These are phyloP conservation scores for Microdochium paspali DNA, from an alignment of 2,329 filamentous ascomycete genomes.

Conservation along the genomic window DNA sequence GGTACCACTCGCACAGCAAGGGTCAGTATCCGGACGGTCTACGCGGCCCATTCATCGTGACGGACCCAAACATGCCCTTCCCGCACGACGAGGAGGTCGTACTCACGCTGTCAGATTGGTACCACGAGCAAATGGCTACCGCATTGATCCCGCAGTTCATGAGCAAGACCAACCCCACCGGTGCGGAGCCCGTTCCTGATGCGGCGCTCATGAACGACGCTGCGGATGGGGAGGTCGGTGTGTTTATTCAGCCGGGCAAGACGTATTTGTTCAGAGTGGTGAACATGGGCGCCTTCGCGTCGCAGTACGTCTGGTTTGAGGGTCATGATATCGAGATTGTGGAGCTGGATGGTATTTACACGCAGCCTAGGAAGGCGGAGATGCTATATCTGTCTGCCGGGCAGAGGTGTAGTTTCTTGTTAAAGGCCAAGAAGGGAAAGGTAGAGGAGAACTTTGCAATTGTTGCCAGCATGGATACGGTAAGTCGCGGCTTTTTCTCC, in stretches of 20 bases:
- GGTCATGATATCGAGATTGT: conserved; percentile 62
- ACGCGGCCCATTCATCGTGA: conserved; percentile 53
- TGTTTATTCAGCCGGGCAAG: conserved; percentile 54
- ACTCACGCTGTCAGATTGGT: conserved; percentile 56
- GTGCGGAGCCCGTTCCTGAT: conserved; percentile 58
- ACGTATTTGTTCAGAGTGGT: conserved; percentile 66
- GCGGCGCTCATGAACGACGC: conserved; percentile 65
- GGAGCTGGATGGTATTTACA: conserved; percentile 60
- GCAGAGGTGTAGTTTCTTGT: conserved; percentile 54
- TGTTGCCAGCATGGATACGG: conserved; percentile 60
- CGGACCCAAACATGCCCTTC: conserved; percentile 53
- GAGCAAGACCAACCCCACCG: conserved; percentile 43
- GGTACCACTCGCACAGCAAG: conserved; percentile 65
- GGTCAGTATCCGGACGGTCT: conserved; percentile 65
- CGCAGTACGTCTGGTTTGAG: conserved; percentile 58
- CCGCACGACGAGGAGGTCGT: conserved; percentile 54
- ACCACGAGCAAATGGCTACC: conserved; percentile 47
- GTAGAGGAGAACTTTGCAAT: conserved; percentile 57
- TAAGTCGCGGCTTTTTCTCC: too few relatives aligned
- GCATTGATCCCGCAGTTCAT: conserved; percentile 38
- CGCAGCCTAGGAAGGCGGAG: conserved; percentile 46
- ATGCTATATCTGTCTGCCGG: conserved; percentile 59
- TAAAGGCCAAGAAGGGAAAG: conserved; percentile 51
- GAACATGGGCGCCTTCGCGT: conserved; percentile 65
- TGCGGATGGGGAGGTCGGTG: conserved; percentile 36